phyloP scores from a whole-genome alignment of 2,329 filamentous ascomycete genomes.

The Rhynchosporium graminicola region DNA sequence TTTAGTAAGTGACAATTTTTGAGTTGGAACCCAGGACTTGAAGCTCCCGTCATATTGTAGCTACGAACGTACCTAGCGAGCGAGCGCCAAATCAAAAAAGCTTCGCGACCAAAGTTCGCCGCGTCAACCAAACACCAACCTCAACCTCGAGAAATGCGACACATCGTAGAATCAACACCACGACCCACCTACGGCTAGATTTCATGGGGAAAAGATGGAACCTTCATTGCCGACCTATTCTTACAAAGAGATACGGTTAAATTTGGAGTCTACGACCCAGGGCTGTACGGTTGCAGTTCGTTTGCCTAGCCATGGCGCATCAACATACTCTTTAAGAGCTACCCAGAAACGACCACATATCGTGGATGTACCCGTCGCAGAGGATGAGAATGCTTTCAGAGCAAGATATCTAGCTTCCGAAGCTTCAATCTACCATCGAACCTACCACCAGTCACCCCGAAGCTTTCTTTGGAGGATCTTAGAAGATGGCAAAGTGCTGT shows the following conservation, averaged over 20 bases:
- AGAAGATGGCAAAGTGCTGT: conserved; percentile 76
- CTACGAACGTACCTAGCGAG: background rate
- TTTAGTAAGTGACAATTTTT: background rate
- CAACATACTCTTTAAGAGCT: conserved; percentile 36
- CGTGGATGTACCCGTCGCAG: conserved; percentile 46
- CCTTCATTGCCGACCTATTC: conserved; percentile 62
- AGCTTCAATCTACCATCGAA: conserved; percentile 82
- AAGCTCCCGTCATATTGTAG: too few species aligned
- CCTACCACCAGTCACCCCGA: conserved; percentile 72
- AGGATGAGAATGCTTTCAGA: conserved; percentile 75
- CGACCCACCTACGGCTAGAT: conserved; percentile 21
- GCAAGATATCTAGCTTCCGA: conserved; percentile 72
- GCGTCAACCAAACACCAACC: conserved; percentile 12
- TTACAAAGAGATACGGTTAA: conserved; percentile 86
- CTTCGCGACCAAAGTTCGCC: conserved; percentile 13
- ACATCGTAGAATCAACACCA: conserved; percentile 19
- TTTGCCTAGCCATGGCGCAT: conserved; percentile 56
- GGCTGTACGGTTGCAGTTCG: conserved; percentile 71
- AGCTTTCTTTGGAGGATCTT: conserved; percentile 91
- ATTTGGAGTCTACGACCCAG: conserved; percentile 71
- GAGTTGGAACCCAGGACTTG: background rate
- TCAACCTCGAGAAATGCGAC: conserved; percentile 33
- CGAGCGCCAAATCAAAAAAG: conserved; percentile 12
- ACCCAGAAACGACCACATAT: conserved; percentile 46
- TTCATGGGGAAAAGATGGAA: conserved; percentile 70